Percentiles rank a stretch among this genome's conserved stretches.
phyloP scores from a whole-genome alignment of 805 yeast genomes.

The Spathaspora arborariae region DNA sequence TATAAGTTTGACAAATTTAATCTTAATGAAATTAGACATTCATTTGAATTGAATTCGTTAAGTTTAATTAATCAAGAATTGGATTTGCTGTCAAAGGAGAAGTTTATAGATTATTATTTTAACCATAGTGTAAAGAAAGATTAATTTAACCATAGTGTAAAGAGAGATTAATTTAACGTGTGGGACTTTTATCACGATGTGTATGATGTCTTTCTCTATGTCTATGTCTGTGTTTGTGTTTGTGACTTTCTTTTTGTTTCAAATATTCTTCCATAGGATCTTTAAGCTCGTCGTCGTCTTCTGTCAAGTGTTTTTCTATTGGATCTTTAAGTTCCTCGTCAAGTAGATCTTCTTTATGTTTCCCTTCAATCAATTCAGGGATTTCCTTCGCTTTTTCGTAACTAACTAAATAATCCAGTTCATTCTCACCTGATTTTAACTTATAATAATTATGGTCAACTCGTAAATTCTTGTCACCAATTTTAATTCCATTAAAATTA shows the following conservation, averaged over 20 bases:
- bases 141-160: no score
- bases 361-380: conserved; percentile 11
- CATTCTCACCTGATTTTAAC: conserved; percentile 49
- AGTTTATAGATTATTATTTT: conserved; percentile 23
- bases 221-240: neutral
- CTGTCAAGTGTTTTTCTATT: conserved; percentile 14
- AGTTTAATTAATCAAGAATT: conserved; percentile 26
- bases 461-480: conserved; percentile 45
- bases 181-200: neutral
- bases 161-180: neutral
- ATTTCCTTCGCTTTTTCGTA: conserved; percentile 12
- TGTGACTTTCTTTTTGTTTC: neutral
- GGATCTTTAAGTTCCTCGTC: conserved; percentile 17
- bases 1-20: conserved; percentile 16
- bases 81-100: conserved; percentile 23
- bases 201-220: neutral
- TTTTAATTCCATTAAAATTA: conserved; percentile 69
- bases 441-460: conserved; percentile 74
- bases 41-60: conserved; percentile 32
- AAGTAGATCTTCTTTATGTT: no score
- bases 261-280: conserved; percentile 20
- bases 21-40: conserved; percentile 15
- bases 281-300: conserved; percentile 18
- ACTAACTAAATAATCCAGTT: conserved; percentile 38
- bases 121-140: conserved; percentile 9